Evolutionary conservation across 805 yeast species (phyloP), one percentile per base, ranked within the genome.

Genomic region (Myxozyma geophila): DNA sequence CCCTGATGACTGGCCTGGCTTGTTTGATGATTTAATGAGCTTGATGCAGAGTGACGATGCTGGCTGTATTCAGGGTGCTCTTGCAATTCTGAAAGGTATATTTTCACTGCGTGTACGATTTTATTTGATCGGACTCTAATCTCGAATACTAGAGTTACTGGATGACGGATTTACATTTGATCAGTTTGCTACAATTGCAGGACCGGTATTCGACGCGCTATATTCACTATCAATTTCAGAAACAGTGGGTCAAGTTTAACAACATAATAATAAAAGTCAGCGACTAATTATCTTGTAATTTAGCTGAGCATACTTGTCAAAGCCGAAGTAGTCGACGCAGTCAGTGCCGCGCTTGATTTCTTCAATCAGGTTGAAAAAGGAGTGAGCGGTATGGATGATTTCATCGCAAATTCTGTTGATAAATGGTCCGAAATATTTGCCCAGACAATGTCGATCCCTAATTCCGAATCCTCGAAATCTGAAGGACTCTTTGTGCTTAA

Each of bases 1-100:
- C 72, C 99, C 99, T 0, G 98, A 95, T 72, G 96, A 91, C 73
- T 93, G 98, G 98, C 96, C 98, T 0, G 82, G 80, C 23, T 77
- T 92, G 36, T 73, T 89, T 60, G 72, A 75, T 40, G 74, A 74
- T 7, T 71, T 90, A 21, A 86, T 70, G 61, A 48, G 75, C 77
- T 23, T 69, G 53, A 52, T 72, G 44, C 41, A 51, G 55, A 52
- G 63, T 33, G 70, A 84, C 37, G 89, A 89, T 17, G 85, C 87
- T 0, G 60, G 55, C 12, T 35, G 53, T 39, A 46, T 64, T 21
- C 39, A 53, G 19, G 66, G 68, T n/a, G 68, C 68, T 9, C 28
- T 64, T 17, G 33, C 58, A 15, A 58, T 64, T 47, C 35, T 64
- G 40, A 64, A 62, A 58, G 66, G 66, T 58, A 35, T 17, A 51